Evolutionary conservation across 2,329 filamentous ascomycete species (phyloP).

Genomic region (Penicillium sp.): DNA sequence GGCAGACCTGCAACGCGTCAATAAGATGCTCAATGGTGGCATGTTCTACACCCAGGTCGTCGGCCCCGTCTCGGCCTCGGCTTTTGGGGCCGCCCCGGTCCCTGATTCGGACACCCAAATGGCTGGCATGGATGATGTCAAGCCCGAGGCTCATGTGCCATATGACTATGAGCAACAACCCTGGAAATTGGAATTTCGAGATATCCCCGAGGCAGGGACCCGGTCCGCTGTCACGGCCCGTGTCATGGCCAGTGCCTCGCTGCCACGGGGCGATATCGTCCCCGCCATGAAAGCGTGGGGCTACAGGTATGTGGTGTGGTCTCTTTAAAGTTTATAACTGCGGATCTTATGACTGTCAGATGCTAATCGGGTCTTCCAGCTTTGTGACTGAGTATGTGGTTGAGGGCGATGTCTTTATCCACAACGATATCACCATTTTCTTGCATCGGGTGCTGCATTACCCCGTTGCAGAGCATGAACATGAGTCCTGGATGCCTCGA

Average conservation of each 20-base stretch:
- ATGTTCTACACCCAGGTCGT: constrained; percentile 58
- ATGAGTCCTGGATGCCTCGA: constrained; percentile 29
- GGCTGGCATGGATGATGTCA: constrained; percentile 27
- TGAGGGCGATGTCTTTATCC: constrained; percentile 58
- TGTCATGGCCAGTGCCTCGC: constrained; percentile 49
- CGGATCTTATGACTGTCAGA: constrained; percentile 7
- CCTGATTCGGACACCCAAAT: constrained; percentile 36
- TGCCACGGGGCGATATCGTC: constrained; percentile 52
- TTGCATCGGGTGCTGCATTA: constrained; percentile 56
- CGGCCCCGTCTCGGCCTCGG: constrained; percentile 41
- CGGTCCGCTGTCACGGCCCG: constrained; percentile 56
- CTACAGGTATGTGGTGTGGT: constrained; percentile 48
- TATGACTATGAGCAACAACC: constrained; percentile 40
- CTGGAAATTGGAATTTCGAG: constrained; percentile 50
- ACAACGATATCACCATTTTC: constrained; percentile 58
- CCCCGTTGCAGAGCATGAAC: constrained; percentile 37
- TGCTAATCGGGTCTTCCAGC: constrained; percentile 35
- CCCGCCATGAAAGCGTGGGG: constrained; percentile 53
- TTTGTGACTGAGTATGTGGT: constrained; percentile 59
- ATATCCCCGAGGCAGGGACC: constrained; percentile 53
- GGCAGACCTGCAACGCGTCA: constrained; percentile 45
- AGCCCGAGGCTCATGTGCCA: not conserved
- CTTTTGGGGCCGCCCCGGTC: constrained; percentile 28
- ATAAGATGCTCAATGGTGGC: constrained; percentile 50
- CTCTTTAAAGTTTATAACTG: not conserved